phyloP scores from a whole-genome alignment of 148 eudicot species.

The Amaranthus hypochondriacus region DNA sequence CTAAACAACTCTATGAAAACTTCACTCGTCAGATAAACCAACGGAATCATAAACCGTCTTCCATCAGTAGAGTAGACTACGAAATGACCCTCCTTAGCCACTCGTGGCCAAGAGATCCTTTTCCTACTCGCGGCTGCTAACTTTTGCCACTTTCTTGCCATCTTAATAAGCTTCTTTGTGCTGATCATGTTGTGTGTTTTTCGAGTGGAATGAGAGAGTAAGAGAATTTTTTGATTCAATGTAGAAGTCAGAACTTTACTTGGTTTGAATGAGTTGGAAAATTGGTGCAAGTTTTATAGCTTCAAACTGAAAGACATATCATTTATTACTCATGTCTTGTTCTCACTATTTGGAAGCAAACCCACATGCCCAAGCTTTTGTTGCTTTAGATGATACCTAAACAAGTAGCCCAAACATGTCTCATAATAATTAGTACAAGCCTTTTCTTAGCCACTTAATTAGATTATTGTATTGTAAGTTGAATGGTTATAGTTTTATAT shows the following conservation, averaged over 20 bases:
- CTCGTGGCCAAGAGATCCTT: slow-evolving; percentile 24
- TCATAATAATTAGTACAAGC: neutral
- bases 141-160: slow-evolving; percentile 41
- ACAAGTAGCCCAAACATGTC: slow-evolving; percentile 7
- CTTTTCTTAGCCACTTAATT: neutral
- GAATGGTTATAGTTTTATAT: neutral
- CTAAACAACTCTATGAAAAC: slow-evolving; percentile 34
- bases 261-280: neutral
- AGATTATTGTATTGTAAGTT: neutral
- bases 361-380: neutral
- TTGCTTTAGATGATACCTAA: neutral
- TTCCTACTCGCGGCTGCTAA: slow-evolving; percentile 29
- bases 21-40: slow-evolving; percentile 17
- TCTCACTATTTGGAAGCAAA: neutral
- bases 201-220: neutral
- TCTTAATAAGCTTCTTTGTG: slow-evolving; percentile 30
- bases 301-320: neutral
- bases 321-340: neutral
- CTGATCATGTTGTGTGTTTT: slow-evolving; percentile 19
- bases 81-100: slow-evolving; percentile 17
- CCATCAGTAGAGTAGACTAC: slow-evolving; percentile 13
- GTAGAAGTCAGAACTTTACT: too few species aligned
- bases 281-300: neutral
- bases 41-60: slow-evolving; percentile 15
- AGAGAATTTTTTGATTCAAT: neutral